These are phyloP conservation scores for Niveomyces coronatus DNA, from an alignment of 2,329 filamentous ascomycete species.

Conservation along the genomic window DNA sequence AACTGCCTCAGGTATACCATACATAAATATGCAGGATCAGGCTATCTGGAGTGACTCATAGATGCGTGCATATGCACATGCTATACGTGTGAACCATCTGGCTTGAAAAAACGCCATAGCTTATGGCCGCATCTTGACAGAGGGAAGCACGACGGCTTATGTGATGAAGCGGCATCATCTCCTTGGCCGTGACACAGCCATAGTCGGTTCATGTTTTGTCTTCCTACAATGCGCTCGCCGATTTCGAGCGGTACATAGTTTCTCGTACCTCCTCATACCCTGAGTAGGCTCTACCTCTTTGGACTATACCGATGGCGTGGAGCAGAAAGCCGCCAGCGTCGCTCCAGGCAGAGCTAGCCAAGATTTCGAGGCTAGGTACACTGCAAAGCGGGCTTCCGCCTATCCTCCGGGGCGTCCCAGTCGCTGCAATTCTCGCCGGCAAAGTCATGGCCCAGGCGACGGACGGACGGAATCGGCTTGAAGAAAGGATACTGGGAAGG, in stretches of 20 bases:
- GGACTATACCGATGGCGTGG: background rate
- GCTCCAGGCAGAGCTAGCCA: background rate
- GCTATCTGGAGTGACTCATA: too few relatives aligned
- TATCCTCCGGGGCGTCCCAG: constrained; percentile 1
- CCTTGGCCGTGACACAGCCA: too few relatives aligned
- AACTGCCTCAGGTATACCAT: background rate
- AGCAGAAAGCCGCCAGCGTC: background rate
- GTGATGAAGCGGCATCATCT: too few relatives aligned
- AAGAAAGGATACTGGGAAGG: constrained; percentile 1
- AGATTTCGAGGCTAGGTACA: constrained; percentile 1
- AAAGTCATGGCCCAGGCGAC: background rate
- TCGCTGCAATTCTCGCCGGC: background rate
- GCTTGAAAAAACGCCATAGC: too few relatives aligned
- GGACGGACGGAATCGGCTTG: constrained; percentile 1
- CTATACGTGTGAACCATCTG: too few relatives aligned
- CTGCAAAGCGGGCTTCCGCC: constrained; percentile 3
- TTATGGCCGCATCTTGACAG: too few relatives aligned
- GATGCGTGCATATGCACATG: too few relatives aligned
- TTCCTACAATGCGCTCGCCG: too few relatives aligned
- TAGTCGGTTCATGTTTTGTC: background rate
- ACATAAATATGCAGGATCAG: background rate
- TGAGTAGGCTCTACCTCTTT: background rate
- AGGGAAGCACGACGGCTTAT: too few relatives aligned
- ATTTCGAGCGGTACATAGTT: too few relatives aligned
- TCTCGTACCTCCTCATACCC: too few relatives aligned